These are phyloP conservation scores for Eucommia ulmoides DNA, from an alignment of 257 asterid species.

Conservation along the genomic window DNA sequence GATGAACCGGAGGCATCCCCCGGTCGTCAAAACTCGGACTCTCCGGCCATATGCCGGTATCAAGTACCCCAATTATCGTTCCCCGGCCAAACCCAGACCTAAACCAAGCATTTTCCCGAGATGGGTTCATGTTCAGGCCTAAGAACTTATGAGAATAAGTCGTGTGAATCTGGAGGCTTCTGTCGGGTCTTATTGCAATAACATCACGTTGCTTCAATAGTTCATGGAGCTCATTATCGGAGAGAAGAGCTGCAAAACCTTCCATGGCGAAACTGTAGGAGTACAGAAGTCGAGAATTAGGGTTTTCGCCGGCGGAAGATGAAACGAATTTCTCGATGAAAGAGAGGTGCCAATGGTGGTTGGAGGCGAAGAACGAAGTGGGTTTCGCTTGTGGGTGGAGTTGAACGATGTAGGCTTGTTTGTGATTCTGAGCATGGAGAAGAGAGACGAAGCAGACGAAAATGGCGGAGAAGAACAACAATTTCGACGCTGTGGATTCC, in stretches of 20 bases:
- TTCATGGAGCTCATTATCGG: slow-evolving; percentile 17
- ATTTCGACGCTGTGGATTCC: too few species aligned
- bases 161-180: slow-evolving; percentile 24
- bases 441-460: slow-evolving; percentile 14
- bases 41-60: slow-evolving; percentile 48
- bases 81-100: slow-evolving; percentile 25
- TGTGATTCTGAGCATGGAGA: slow-evolving; percentile 27
- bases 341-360: slow-evolving; percentile 73
- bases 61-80: slow-evolving; percentile 31
- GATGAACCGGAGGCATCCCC: slow-evolving; percentile 21
- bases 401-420: slow-evolving; percentile 78
- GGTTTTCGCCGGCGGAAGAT: slow-evolving; percentile 15
- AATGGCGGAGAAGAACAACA: slow-evolving; percentile 18
- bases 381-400: slow-evolving; percentile 50
- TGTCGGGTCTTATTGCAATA: slow-evolving; percentile 29
- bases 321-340: slow-evolving; percentile 39
- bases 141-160: slow-evolving; percentile 33
- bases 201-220: slow-evolving; percentile 25
- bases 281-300: slow-evolving; percentile 40
- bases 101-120: slow-evolving; percentile 14
- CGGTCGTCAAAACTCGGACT: slow-evolving; percentile 27
- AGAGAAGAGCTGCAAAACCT: slow-evolving; percentile 29
- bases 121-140: slow-evolving; percentile 19
- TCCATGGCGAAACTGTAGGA: slow-evolving; percentile 24
- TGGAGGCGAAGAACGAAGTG: slow-evolving; percentile 32